Percentiles rank a stretch among this genome's conserved stretches.
phyloP scores from a whole-genome alignment of 345 rosid species.

The Anastatica hierochuntica region DNA sequence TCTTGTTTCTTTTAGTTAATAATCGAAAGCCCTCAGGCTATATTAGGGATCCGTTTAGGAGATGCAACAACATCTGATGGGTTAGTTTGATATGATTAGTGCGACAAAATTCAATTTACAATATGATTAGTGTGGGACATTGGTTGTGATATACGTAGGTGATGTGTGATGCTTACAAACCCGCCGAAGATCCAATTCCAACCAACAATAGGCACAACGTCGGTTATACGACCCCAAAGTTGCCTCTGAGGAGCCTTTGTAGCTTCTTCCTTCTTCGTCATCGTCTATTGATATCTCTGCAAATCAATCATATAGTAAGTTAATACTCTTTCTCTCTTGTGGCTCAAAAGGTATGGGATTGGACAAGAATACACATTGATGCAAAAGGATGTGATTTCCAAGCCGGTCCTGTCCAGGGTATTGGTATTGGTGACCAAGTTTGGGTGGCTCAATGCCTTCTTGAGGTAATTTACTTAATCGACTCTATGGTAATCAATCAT shows the following conservation, averaged over 20 bases:
- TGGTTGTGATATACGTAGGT: background rate
- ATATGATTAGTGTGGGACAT: no score
- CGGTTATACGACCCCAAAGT: slow-evolving; percentile 62
- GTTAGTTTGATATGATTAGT: slow-evolving; percentile 13
- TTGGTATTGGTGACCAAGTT: slow-evolving; percentile 64
- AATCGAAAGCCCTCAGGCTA: slow-evolving; percentile 69
- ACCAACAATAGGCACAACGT: slow-evolving; percentile 75
- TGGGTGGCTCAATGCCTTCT: slow-evolving; percentile 90
- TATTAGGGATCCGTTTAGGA: slow-evolving; percentile 84
- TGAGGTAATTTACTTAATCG: slow-evolving; percentile 43
- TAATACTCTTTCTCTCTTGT: background rate
- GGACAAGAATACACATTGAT: slow-evolving; percentile 84
- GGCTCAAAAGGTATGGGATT: slow-evolving; percentile 51
- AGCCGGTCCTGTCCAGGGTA: slow-evolving; percentile 89
- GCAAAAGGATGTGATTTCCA: slow-evolving; percentile 68
- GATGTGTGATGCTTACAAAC: slow-evolving; percentile 87
- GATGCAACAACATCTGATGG: slow-evolving; percentile 74
- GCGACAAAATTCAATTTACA: background rate
- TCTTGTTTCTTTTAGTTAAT: background rate
- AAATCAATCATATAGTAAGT: background rate
- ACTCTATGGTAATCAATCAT: no score
- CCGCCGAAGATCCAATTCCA: slow-evolving; percentile 73
- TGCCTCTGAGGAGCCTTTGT: slow-evolving; percentile 66
- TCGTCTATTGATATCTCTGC: no score
- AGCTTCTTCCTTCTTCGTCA: background rate